These are phyloP conservation scores for Rosa rugosa DNA, from an alignment of 306 rosid species.

Conservation along the genomic window DNA sequence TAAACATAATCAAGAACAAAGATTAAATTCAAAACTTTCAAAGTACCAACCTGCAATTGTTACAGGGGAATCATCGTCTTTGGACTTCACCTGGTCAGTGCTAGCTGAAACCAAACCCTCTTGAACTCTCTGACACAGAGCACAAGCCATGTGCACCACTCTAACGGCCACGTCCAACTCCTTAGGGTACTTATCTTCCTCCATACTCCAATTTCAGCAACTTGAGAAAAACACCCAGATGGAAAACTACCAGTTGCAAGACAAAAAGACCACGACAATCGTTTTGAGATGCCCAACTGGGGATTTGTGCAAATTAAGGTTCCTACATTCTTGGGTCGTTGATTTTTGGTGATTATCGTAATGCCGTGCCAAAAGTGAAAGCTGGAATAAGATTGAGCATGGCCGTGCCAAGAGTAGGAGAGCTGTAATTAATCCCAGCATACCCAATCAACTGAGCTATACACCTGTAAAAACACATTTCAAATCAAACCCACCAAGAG, in stretches of 20 bases:
- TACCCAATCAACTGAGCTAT: too few relatives aligned
- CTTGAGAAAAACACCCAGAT: conserved; percentile 33
- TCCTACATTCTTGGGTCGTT: conserved; percentile 27
- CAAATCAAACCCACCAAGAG: too few relatives aligned
- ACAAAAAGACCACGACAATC: not conserved
- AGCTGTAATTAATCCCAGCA: too few relatives aligned
- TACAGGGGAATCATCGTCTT: conserved; percentile 93
- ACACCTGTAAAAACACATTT: too few relatives aligned
- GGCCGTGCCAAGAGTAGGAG: too few relatives aligned
- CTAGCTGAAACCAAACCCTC: conserved; percentile 44
- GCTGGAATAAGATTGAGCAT: too few relatives aligned
- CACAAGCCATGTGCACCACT: conserved; percentile 81
- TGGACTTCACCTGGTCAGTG: conserved; percentile 51
- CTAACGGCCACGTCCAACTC: conserved; percentile 85
- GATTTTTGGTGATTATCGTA: not conserved
- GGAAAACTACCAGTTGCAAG: not conserved
- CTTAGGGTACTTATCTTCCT: conserved; percentile 43
- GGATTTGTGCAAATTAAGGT: conserved; percentile 7
- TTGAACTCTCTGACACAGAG: conserved; percentile 77
- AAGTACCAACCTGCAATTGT: conserved; percentile 88
- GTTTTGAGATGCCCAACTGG: conserved; percentile 29
- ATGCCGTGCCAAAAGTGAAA: too few relatives aligned
- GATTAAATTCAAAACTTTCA: not conserved
- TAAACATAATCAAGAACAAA: not conserved
- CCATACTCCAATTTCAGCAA: conserved; percentile 44